Base-by-base conservation (phyloP, 306 rosid genomes). In the Cyclanthera cordifolia region DNA sequence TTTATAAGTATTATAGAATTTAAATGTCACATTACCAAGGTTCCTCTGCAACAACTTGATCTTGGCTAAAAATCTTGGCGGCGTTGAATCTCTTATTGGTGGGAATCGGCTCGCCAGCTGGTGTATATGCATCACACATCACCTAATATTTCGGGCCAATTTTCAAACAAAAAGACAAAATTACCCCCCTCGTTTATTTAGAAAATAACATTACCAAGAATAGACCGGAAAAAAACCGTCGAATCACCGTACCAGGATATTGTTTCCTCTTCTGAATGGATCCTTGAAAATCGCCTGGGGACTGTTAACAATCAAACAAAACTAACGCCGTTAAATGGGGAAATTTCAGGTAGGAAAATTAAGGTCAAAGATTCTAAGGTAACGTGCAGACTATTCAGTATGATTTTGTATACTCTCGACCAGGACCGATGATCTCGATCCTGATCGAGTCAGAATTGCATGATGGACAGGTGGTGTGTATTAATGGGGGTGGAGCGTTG, bases 251-350 rank as follows among this genome's bases (percentile, higher is more conserved):
- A 83, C 85, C 85, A 83, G 68, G 74, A 83, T 76, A 59, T 80
- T 78, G 55, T 81, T 78, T 37, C 87, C 87, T 78, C 85, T 23
- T 27, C 87, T 60, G 74, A 83, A 83, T 13, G 88, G 88, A 48
- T 83, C 88, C 78, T 67, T 80, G 58, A 80, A 83, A 16, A 80
- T 70, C 20, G 85, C 85, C 72, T 80, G 85, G 9, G 87, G 88
- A 21, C 85, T 83, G 60, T 64, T 64, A 41, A 41, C 19, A 65
- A 50, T 41, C 68, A 65, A 65, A 65, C 34, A 45, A 43, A 45
- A 64, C 30, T 41, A 25, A 65, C 70, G 53, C 70, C 70, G 52
- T 65, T 65, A 64, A 12, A 8, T 55, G 47, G 5, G 70, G 39
- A 37, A 37, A 49, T 16, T 14, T 23, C 39, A 49, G 43, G 53